Evolutionary conservation across 1,139 yeast genomes (phyloP).

Genomic region (Saccharomycopsis crataegensis): DNA sequence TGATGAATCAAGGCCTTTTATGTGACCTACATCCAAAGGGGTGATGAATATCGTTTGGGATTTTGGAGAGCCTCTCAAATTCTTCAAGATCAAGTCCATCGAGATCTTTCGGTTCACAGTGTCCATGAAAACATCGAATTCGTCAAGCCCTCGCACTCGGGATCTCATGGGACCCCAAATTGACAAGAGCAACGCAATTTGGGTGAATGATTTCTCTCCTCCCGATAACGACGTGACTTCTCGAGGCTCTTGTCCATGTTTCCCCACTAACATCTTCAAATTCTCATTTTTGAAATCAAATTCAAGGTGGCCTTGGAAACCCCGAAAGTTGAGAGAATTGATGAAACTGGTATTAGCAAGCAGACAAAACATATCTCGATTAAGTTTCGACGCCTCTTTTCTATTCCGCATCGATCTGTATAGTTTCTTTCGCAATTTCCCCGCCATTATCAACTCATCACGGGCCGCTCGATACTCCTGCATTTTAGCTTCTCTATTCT

Average conservation of each 20-base stretch:
- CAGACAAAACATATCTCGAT: slow-evolving; percentile 36
- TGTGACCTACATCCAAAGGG: slow-evolving; percentile 83
- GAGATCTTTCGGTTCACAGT: slow-evolving; percentile 81
- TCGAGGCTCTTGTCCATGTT: slow-evolving; percentile 50
- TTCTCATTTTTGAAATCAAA: slow-evolving; percentile 51
- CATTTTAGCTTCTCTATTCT: neutral
- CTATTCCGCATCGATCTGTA: slow-evolving; percentile 40
- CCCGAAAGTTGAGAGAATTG: slow-evolving; percentile 55
- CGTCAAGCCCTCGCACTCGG: slow-evolving; percentile 83
- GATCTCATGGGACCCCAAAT: slow-evolving; percentile 94
- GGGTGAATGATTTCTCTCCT: slow-evolving; percentile 94
- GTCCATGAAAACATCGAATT: slow-evolving; percentile 98
- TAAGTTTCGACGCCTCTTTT: slow-evolving; percentile 41
- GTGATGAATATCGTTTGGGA: slow-evolving; percentile 93
- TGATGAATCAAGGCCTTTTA: slow-evolving; percentile 54
- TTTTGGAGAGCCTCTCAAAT: slow-evolving; percentile 50
- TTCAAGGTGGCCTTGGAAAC: slow-evolving; percentile 63
- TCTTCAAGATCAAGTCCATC: slow-evolving; percentile 62
- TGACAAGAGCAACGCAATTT: slow-evolving; percentile 77
- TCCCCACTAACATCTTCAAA: slow-evolving; percentile 46
- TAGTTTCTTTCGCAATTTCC: slow-evolving; percentile 27
- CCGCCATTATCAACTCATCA: slow-evolving; percentile 27
- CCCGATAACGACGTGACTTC: slow-evolving; percentile 86
- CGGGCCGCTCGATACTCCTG: slow-evolving; percentile 24
- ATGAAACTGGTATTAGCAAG: slow-evolving; percentile 49